Conservation (phyloP, 75 land plant genomes). For the Ceratopteris richardii region DNA sequence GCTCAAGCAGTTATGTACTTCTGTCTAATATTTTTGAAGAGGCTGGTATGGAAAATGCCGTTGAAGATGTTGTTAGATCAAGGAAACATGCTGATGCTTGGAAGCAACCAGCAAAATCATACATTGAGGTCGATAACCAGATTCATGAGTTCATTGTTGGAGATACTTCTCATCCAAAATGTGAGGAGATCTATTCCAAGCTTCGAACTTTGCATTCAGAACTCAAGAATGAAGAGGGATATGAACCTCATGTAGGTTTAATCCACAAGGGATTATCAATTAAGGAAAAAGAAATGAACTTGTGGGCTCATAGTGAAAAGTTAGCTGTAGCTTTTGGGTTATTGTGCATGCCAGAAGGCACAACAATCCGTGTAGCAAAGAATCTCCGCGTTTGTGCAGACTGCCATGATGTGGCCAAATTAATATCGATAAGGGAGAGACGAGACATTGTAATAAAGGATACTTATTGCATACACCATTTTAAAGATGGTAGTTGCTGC, state of each 20-base stretch:
- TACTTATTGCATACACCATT: conserved; percentile 16
- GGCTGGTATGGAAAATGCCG: conserved; percentile 1
- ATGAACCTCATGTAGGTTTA: no score
- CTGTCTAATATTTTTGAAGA: neutral
- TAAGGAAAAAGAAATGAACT: conserved; percentile 6
- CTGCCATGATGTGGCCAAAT: conserved; percentile 17
- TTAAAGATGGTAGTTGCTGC: conserved; percentile 14
- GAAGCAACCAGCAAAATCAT: conserved; percentile 49
- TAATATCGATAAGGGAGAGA: conserved; percentile 12
- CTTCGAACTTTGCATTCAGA: conserved; percentile 10
- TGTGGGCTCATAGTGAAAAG: conserved; percentile 21
- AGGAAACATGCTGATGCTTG: neutral
- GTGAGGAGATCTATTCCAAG: conserved; percentile 19
- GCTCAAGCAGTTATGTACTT: neutral
- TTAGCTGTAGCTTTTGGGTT: conserved; percentile 23
- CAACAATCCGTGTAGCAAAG: conserved; percentile 9
- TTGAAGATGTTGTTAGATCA: neutral
- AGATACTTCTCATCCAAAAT: conserved; percentile 23
- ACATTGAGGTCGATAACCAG: conserved; percentile 34
- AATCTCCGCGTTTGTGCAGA: conserved; percentile 14
- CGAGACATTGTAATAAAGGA: conserved; percentile 20
- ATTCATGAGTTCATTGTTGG: conserved; percentile 47
- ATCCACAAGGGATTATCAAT: neutral
- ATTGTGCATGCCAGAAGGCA: conserved; percentile 10
- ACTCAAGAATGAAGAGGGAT: no score